Conservation (phyloP, 1,284 basidiomycete genomes). For the Boletus hoseneyae region DNA sequence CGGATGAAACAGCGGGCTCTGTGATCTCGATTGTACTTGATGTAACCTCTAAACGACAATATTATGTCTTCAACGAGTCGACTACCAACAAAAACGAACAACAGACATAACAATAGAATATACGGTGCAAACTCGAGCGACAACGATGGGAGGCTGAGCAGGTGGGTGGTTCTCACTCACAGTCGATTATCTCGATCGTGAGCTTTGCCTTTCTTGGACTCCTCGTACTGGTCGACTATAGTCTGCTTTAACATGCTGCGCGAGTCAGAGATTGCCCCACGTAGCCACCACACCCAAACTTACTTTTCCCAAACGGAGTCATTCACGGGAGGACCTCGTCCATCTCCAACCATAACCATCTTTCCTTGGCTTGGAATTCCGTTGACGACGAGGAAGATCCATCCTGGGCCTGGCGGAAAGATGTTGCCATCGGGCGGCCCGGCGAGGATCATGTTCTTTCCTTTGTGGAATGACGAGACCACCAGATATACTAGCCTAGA, state of each 20-base stretch:
- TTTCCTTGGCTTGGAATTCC: constrained; percentile 66
- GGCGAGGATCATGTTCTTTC: constrained; percentile 41
- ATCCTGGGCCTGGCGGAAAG: constrained; percentile 82
- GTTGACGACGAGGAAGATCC: constrained; percentile 67
- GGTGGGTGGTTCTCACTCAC: not conserved
- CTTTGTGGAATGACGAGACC: constrained; percentile 35
- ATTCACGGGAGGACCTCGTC: constrained; percentile 56
- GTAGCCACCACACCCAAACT: constrained; percentile 32
- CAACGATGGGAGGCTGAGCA: not conserved
- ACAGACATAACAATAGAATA: constrained; percentile 3
- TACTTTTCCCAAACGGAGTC: constrained; percentile 54
- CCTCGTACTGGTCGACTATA: constrained; percentile 51
- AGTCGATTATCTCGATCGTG: constrained; percentile 6
- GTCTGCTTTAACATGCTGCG: constrained; percentile 42
- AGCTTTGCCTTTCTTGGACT: constrained; percentile 32
- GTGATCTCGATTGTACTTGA: constrained; percentile 31
- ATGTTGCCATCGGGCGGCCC: constrained; percentile 62
- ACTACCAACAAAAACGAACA: constrained; percentile 1
- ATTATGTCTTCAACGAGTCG: constrained; percentile 13
- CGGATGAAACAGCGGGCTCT: constrained; percentile 89
- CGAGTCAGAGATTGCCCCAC: constrained; percentile 7
- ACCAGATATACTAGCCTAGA: constrained; percentile 69
- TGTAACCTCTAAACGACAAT: constrained; percentile 6
- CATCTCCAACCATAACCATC: constrained; percentile 70
- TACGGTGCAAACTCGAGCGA: not conserved